Evolutionary conservation across 2,329 filamentous ascomycete genomes (phyloP).

Genomic region (Rutstroemia sp.): DNA sequence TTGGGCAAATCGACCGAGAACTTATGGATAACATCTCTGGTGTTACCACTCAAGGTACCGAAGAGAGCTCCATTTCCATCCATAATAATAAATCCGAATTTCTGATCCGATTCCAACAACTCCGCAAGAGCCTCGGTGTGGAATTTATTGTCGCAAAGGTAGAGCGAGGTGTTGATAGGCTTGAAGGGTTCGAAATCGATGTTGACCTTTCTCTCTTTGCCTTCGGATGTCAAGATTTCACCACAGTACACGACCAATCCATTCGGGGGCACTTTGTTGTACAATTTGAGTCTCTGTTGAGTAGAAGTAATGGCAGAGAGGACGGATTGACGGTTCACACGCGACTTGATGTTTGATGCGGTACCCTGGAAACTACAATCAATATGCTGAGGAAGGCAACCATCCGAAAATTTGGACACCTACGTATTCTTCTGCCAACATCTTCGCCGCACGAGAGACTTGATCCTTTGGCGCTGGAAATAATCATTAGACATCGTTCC

Average conservation of each 20-base stretch:
- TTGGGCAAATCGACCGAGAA: slow-evolving; percentile 98
- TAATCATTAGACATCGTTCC: slow-evolving; percentile 3
- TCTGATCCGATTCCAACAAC: slow-evolving; percentile 96
- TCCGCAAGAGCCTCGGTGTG: slow-evolving; percentile 96
- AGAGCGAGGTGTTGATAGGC: slow-evolving; percentile 98
- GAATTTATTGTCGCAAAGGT: slow-evolving; percentile 99
- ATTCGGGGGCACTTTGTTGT: slow-evolving; percentile 98
- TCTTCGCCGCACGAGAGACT: slow-evolving; percentile 91
- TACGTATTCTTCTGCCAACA: slow-evolving; percentile 99
- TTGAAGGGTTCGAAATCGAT: slow-evolving; percentile 99
- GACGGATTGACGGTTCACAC: slow-evolving; percentile 96
- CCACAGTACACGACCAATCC: slow-evolving; percentile 97
- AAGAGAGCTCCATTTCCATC: slow-evolving; percentile 98
- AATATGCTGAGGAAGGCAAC: slow-evolving; percentile 7
- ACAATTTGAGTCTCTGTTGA: slow-evolving; percentile 97
- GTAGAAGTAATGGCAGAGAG: slow-evolving; percentile 97
- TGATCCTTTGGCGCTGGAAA: slow-evolving; percentile 87
- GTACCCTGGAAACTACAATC: slow-evolving; percentile 62
- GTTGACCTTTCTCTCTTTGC: slow-evolving; percentile 99
- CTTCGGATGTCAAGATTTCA: slow-evolving; percentile 98
- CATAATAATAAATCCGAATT: slow-evolving; percentile 99
- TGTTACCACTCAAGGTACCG: slow-evolving; percentile 94
- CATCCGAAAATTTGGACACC: slow-evolving; percentile 30
- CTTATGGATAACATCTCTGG: slow-evolving; percentile 93
- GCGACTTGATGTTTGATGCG: slow-evolving; percentile 98